Evolutionary conservation across 1,284 basidiomycete genomes (phyloP).

Genomic region (Anthracocystis walkeri): DNA sequence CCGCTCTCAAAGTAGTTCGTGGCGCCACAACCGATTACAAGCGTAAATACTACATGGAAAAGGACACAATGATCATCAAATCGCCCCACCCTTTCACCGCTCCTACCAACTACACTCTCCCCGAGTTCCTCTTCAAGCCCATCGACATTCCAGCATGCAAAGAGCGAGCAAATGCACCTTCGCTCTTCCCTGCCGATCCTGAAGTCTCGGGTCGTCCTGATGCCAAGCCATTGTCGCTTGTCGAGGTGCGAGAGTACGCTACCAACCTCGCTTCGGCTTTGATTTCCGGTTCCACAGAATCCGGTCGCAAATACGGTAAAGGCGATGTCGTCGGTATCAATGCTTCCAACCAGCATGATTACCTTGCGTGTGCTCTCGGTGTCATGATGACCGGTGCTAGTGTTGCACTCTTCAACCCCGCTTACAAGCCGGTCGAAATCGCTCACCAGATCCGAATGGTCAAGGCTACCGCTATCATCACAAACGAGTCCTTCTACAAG

Average conservation of each 20-base stretch:
- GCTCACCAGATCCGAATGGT: constrained; percentile 61
- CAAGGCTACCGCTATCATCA: constrained; percentile 55
- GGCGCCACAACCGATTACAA: constrained; percentile 25
- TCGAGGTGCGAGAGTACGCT: constrained; percentile 52
- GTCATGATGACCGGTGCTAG: constrained; percentile 62
- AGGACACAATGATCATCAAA: constrained; percentile 52
- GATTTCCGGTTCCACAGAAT: constrained; percentile 40
- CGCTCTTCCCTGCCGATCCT: constrained; percentile 54
- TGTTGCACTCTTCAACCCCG: constrained; percentile 64
- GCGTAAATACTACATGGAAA: constrained; percentile 32
- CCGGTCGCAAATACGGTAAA: constrained; percentile 50
- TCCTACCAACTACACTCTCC: constrained; percentile 50
- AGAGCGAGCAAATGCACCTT: constrained; percentile 29
- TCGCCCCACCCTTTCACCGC: constrained; percentile 47
- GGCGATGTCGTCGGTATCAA: constrained; percentile 62
- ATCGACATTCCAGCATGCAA: constrained; percentile 40
- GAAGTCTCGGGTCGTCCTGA: constrained; percentile 35
- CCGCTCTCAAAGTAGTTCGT: constrained; percentile 15
- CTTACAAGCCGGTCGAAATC: constrained; percentile 64
- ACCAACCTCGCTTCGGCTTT: constrained; percentile 55
- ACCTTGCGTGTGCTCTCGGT: constrained; percentile 57
- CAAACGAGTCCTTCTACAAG: constrained; percentile 34
- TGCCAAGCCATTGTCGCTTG: constrained; percentile 49
- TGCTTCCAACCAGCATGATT: constrained; percentile 65
- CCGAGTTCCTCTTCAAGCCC: constrained; percentile 58